phyloP scores from a whole-genome alignment of 2,329 filamentous ascomycete species.

The Xylaria sp. region DNA sequence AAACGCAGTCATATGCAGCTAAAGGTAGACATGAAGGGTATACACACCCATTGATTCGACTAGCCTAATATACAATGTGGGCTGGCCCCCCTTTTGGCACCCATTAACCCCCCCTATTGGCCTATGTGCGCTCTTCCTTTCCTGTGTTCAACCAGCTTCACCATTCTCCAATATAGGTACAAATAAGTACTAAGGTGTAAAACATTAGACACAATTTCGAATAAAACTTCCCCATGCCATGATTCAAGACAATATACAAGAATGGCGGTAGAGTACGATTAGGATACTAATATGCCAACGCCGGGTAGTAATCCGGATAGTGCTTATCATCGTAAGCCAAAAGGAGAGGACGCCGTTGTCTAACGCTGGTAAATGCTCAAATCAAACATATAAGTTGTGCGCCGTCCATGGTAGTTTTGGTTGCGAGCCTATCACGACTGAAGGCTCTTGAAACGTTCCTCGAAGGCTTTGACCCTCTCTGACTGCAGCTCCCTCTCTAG shows the following conservation, averaged over 20 bases:
- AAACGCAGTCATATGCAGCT: background rate
- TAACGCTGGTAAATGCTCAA: slow-evolving; percentile 38
- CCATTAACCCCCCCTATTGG: background rate
- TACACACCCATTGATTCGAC: slow-evolving; percentile 19
- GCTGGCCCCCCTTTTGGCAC: background rate
- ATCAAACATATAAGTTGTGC: slow-evolving; percentile 30
- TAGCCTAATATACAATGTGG: slow-evolving; percentile 18
- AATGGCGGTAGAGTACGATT: slow-evolving; percentile 21
- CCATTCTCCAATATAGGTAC: slow-evolving; percentile 36
- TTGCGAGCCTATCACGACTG: slow-evolving; percentile 33
- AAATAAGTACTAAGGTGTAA: slow-evolving; percentile 38
- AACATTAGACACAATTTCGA: slow-evolving; percentile 36
- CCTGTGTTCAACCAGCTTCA: slow-evolving; percentile 14
- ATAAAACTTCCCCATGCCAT: slow-evolving; percentile 29
- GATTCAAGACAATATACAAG: slow-evolving; percentile 36
- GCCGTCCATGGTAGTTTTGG: slow-evolving; percentile 25
- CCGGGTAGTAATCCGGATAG: slow-evolving; percentile 26
- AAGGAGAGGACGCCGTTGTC: slow-evolving; percentile 26
- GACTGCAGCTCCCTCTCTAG: slow-evolving; percentile 75
- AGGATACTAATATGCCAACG: slow-evolving; percentile 27
- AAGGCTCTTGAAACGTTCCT: slow-evolving; percentile 54
- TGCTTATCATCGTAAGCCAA: slow-evolving; percentile 29
- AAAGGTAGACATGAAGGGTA: background rate
- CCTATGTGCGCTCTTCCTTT: slow-evolving; percentile 18
- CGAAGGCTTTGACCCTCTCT: slow-evolving; percentile 69